phyloP scores from a whole-genome alignment of 495 filamentous ascomycete species.

The Collariella sp. region DNA sequence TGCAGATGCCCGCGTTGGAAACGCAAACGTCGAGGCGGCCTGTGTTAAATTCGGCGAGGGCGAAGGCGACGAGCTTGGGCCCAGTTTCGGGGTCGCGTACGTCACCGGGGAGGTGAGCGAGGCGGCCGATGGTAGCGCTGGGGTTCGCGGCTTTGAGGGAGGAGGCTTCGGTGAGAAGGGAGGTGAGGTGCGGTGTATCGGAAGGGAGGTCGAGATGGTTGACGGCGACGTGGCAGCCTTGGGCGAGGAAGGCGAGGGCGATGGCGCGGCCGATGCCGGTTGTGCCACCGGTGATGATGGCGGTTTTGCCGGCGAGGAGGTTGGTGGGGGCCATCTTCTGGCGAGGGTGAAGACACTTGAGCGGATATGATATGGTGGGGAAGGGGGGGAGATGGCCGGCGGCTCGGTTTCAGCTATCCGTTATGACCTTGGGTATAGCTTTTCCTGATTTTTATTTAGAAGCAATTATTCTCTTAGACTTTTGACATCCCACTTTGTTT shows the following conservation, averaged over 20 bases:
- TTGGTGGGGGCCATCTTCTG: slow-evolving; percentile 40
- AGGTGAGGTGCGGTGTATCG: slow-evolving; percentile 45
- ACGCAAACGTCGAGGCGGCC: slow-evolving; percentile 69
- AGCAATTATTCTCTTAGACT: no score
- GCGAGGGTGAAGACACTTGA: no score
- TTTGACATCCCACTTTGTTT: no score
- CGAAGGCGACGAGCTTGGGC: slow-evolving; percentile 44
- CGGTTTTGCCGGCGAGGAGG: slow-evolving; percentile 58
- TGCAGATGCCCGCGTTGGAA: slow-evolving; percentile 79
- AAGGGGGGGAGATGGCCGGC: no score
- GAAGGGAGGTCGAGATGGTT: slow-evolving; percentile 57
- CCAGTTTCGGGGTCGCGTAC: slow-evolving; percentile 58
- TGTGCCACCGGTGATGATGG: slow-evolving; percentile 67
- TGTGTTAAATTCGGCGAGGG: slow-evolving; percentile 46
- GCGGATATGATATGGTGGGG: no score
- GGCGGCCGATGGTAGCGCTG: slow-evolving; percentile 29
- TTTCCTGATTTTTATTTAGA: no score
- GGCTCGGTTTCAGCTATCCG: no score
- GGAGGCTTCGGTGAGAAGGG: slow-evolving; percentile 46
- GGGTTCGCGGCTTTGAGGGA: slow-evolving; percentile 27
- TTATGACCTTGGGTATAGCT: no score
- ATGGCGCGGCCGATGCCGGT: slow-evolving; percentile 74
- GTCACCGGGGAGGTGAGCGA: slow-evolving; percentile 57
- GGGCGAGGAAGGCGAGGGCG: slow-evolving; percentile 58
- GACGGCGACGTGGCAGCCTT: slow-evolving; percentile 60